Base-by-base conservation (phyloP, 768 basidiomycete species). In the Suillus subalutaceus region DNA sequence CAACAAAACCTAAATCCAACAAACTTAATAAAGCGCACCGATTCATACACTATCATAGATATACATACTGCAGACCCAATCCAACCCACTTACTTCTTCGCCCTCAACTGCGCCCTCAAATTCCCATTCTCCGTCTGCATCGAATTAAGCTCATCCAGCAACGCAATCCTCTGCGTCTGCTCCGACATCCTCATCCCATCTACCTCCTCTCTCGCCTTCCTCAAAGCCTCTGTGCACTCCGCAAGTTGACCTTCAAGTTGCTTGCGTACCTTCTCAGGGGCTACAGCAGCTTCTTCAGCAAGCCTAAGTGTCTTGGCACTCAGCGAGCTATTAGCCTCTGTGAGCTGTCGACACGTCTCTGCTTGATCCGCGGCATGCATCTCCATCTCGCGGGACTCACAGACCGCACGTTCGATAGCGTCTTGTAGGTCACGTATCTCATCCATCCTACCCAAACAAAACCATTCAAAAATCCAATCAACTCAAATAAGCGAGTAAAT, bases 81-180 rank as follows among this genome's bases (percentile, higher is more conserved):
- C 15, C 7, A 55, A 6, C 30, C 8, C 9, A 53, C 26, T 86
- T 20, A 55, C 16, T 86, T 90, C 68, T 82, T 75, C 30, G 83
- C 83, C 62, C 92, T 84, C 70, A 95, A 71, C 76, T 94, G 93
- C 40, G 88, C 86, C 53, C 90, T 84, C 66, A 95, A 73, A 46
- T 76, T 86, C 48, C 80, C 82, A 72, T 95, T 94, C 79, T 94
- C 92, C 64, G 85, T 89, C 79, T 94, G 92, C 79, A 90, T 84
- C 62, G 85, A 82, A 74, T 93, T 95, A 71, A 97, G 83, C 80
- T 97, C 94, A 72, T 97, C 95, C 52, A 99, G 82, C 63, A 99
- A 74, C 40, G 90, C 90, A 64, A 94, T 88, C 69, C 90, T 83
- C 79, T 96, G 95, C 10, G 82, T 85, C 78, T 94, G 91, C 72